Percentiles rank a stretch among this genome's conserved stretches.
Conservation (phyloP, 345 rosid species). For the Populus simonii region DNA sequence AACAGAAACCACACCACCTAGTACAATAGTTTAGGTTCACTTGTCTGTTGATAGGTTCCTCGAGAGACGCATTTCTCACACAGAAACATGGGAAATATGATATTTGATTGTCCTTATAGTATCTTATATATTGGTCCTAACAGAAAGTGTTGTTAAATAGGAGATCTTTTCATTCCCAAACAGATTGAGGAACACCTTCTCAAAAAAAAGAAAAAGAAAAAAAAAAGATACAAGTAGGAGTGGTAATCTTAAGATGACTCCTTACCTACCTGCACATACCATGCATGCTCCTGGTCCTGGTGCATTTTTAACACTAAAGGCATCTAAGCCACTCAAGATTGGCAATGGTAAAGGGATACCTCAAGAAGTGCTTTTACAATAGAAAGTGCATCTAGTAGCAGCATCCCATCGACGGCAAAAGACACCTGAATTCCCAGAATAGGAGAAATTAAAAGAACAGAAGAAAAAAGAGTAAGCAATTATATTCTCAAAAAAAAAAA, state of each 20-base stretch:
- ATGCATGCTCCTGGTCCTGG: neutral
- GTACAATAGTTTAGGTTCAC: neutral
- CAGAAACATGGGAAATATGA: neutral
- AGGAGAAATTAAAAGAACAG: neutral
- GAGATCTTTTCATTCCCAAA: neutral
- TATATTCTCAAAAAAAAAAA: no score
- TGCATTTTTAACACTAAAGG: neutral
- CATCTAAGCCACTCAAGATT: neutral
- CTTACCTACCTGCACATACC: neutral
- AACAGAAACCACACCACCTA: neutral
- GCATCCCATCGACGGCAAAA: slow-evolving; percentile 81
- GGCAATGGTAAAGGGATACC: slow-evolving; percentile 36
- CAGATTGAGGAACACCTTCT: neutral
- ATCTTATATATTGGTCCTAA: neutral
- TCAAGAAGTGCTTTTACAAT: slow-evolving; percentile 66
- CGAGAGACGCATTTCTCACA: neutral
- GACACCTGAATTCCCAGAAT: slow-evolving; percentile 45
- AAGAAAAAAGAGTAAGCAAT: neutral
- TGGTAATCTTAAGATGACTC: neutral
- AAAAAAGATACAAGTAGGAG: neutral
- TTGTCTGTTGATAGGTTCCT: neutral
- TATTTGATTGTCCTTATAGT: neutral
- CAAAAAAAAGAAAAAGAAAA: no score
- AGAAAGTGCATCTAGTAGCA: slow-evolving; percentile 64
- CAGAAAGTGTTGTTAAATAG: neutral